phyloP scores from a whole-genome alignment of 208 protist genomes.

The Acanthamoeba royreba region DNA sequence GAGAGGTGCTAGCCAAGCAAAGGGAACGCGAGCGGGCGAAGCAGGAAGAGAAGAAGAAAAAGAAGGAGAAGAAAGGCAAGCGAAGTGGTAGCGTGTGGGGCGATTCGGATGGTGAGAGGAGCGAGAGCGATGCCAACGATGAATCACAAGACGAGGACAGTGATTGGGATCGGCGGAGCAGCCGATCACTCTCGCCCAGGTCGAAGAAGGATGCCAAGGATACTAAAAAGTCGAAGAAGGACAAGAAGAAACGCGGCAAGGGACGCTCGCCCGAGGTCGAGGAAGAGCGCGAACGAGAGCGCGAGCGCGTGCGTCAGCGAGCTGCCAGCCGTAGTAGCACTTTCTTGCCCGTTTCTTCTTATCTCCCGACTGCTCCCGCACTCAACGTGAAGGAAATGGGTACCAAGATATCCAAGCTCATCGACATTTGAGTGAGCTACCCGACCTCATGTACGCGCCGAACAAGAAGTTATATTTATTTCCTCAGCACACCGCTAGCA shows the following conservation, averaged over 20 bases:
- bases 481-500: no score
- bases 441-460: not conserved
- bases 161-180: not conserved
- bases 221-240: not conserved
- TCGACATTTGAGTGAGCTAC: not conserved
- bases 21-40: no score
- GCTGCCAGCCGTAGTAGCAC: not conserved
- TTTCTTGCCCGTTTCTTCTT: not conserved
- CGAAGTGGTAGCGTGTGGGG: no score
- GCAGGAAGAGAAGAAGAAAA: not conserved
- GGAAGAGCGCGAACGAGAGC: not conserved
- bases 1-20: not conserved
- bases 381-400: not conserved
- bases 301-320: not conserved
- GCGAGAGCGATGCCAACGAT: no score
- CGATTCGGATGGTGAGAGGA: not conserved
- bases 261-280: not conserved
- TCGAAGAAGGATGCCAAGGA: not conserved
- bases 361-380: not conserved
- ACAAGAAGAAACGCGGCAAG: not conserved
- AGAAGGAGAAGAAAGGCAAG: not conserved
- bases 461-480: not conserved
- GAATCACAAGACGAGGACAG: not conserved
- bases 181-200: not conserved
- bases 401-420: not conserved